Evolutionary conservation across 345 rosid species (phyloP).

Genomic region (Erysimum cheiranthoides): DNA sequence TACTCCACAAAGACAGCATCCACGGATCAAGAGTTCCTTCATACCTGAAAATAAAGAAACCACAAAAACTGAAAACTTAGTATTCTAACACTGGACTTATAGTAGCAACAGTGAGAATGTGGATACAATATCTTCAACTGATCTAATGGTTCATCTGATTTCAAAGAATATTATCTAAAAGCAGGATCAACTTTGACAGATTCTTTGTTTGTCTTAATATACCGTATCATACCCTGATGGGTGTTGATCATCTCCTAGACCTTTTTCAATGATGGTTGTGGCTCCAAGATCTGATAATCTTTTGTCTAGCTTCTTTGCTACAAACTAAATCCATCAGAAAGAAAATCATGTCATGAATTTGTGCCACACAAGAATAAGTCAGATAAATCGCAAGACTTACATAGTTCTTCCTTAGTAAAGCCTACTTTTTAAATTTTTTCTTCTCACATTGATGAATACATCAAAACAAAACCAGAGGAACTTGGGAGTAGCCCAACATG

Average conservation of each 20-base stretch:
- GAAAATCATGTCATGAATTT: conserved; percentile 9
- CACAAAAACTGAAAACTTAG: conserved; percentile 14
- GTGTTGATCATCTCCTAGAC: conserved; percentile 97
- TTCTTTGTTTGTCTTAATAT: conserved; percentile 14
- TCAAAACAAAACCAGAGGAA: background rate
- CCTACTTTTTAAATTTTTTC: no score
- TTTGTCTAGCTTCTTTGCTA: conserved; percentile 91
- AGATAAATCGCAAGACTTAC: background rate
- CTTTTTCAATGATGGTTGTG: conserved; percentile 65
- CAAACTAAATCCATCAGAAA: conserved; percentile 71
- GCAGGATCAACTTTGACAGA: conserved; percentile 1
- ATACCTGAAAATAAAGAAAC: conserved; percentile 55
- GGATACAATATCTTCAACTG: conserved; percentile 10
- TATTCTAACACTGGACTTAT: conserved; percentile 11
- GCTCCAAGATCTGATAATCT: conserved; percentile 92
- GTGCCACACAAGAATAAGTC: conserved; percentile 8
- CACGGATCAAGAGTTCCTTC: conserved; percentile 97
- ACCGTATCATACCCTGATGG: conserved; percentile 84
- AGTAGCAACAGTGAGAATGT: conserved; percentile 1
- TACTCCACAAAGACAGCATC: conserved; percentile 84
- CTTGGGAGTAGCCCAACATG: background rate
- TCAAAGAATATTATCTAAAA: background rate
- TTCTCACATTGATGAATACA: background rate
- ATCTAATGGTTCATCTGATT: background rate
- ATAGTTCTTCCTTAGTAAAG: background rate